Evolutionary conservation across 2,329 filamentous ascomycete species (phyloP).

Genomic region (Botrytis pseudocinerea): DNA sequence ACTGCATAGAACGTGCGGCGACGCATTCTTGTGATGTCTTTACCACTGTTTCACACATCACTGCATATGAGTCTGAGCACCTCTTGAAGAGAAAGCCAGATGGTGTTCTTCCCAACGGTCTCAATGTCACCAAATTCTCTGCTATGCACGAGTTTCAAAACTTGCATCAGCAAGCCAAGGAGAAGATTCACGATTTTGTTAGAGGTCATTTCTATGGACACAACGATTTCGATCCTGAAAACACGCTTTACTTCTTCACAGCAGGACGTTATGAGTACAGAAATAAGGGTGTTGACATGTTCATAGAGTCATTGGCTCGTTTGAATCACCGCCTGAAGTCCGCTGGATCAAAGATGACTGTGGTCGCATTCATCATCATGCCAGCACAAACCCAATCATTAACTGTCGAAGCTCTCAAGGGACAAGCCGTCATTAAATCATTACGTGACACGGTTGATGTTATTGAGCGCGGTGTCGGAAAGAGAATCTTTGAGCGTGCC

Average conservation of each 20-base stretch:
- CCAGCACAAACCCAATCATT: conserved; percentile 93
- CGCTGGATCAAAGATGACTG: conserved; percentile 82
- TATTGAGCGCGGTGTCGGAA: conserved; percentile 89
- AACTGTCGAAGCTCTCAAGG: conserved; percentile 92
- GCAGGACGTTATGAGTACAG: conserved; percentile 96
- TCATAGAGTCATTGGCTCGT: conserved; percentile 92
- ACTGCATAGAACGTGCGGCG: conserved; percentile 94
- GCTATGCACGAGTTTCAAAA: conserved; percentile 99
- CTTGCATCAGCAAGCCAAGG: conserved; percentile 91
- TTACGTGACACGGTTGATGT: conserved; percentile 89
- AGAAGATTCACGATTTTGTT: conserved; percentile 98
- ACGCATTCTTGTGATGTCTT: conserved; percentile 94
- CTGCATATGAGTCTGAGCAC: conserved; percentile 96
- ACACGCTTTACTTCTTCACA: conserved; percentile 97
- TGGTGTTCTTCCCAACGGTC: conserved; percentile 90
- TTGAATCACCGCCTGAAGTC: conserved; percentile 91
- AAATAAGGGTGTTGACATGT: conserved; percentile 99
- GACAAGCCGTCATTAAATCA: conserved; percentile 96
- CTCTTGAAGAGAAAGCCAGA: conserved; percentile 96
- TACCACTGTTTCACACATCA: conserved; percentile 98
- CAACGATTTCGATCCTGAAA: conserved; percentile 94
- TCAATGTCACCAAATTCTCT: conserved; percentile 98
- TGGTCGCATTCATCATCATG: conserved; percentile 99
- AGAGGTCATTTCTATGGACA: conserved; percentile 98
- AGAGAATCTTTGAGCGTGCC: conserved; percentile 91